Evolutionary conservation across 805 yeast genomes (phyloP).

Genomic region (Saccharomycopsis guyanensis): DNA sequence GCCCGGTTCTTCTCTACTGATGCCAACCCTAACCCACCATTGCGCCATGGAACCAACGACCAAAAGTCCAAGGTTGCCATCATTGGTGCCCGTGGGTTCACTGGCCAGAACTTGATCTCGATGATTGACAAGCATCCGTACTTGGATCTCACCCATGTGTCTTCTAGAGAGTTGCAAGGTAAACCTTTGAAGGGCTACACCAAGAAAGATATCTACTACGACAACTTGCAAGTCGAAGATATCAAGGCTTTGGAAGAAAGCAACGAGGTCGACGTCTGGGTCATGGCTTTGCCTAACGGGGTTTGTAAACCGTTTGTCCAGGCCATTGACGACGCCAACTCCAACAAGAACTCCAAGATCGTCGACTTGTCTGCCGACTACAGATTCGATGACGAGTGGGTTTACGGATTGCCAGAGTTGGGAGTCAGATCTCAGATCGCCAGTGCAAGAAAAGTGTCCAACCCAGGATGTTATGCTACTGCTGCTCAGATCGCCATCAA

Average conservation of each 20-base stretch:
- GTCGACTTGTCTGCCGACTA: constrained; percentile 94
- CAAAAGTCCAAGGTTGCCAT: constrained; percentile 72
- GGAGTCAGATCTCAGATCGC: constrained; percentile 60
- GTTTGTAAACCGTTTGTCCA: constrained; percentile 86
- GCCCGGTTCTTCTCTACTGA: constrained; percentile 42
- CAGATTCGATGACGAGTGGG: constrained; percentile 90
- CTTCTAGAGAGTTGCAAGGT: constrained; percentile 91
- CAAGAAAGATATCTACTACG: constrained; percentile 71
- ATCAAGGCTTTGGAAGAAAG: constrained; percentile 68
- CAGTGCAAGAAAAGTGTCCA: constrained; percentile 73
- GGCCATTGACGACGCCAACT: constrained; percentile 60
- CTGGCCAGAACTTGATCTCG: constrained; percentile 88
- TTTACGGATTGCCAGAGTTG: constrained; percentile 92
- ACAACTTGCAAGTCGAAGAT: constrained; percentile 83
- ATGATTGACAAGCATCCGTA: constrained; percentile 83
- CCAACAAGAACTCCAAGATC: constrained; percentile 62
- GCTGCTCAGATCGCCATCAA: constrained; percentile 91
- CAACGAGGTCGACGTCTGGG: constrained; percentile 89
- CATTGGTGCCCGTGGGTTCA: constrained; percentile 97
- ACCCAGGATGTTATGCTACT: constrained; percentile 99
- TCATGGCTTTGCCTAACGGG: constrained; percentile 98
- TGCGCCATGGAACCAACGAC: constrained; percentile 53
- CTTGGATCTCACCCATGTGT: constrained; percentile 84
- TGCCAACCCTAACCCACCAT: constrained; percentile 66
- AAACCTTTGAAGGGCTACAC: constrained; percentile 80